Percentiles rank a stretch among this genome's conserved stretches.
Conservation (phyloP, 306 rosid species). For the Pyrus pyrifolia region DNA sequence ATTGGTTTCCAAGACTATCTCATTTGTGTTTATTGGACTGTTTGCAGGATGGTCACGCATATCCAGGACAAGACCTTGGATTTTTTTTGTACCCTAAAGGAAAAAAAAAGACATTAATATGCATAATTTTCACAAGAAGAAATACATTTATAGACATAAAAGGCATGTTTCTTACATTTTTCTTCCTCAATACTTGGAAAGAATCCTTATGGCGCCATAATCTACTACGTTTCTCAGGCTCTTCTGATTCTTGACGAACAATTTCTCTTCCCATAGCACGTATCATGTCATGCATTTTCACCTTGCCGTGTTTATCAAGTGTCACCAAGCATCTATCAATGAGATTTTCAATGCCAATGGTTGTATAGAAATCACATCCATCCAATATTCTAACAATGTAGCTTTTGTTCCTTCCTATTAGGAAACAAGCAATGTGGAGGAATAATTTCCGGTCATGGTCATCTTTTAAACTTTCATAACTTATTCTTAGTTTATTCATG, state of each 20-base stretch:
- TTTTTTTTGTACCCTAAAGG: background rate
- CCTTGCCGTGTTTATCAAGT: background rate
- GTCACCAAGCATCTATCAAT: background rate
- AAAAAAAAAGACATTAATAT: background rate
- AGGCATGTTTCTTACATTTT: background rate
- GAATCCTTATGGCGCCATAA: background rate
- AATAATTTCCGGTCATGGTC: background rate
- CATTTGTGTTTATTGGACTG: too few relatives aligned
- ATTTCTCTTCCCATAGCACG: constrained; percentile 1
- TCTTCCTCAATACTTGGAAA: background rate
- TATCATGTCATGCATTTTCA: background rate
- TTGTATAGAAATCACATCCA: background rate
- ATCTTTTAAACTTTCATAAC: background rate
- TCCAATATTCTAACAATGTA: background rate
- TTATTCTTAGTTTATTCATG: background rate
- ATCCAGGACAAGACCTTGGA: background rate
- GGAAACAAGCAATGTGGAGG: constrained; percentile 1
- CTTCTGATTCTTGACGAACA: background rate
- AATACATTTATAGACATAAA: background rate
- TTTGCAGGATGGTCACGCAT: background rate
- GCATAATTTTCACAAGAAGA: too few relatives aligned
- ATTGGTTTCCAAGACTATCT: background rate
- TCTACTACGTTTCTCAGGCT: background rate
- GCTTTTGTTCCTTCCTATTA: background rate
- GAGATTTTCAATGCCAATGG: background rate